A percentile compares a stretch with the other conserved stretches of the same genome.
phyloP scores from a whole-genome alignment of 2,329 filamentous ascomycete species.

The Colletotrichum sp. region DNA sequence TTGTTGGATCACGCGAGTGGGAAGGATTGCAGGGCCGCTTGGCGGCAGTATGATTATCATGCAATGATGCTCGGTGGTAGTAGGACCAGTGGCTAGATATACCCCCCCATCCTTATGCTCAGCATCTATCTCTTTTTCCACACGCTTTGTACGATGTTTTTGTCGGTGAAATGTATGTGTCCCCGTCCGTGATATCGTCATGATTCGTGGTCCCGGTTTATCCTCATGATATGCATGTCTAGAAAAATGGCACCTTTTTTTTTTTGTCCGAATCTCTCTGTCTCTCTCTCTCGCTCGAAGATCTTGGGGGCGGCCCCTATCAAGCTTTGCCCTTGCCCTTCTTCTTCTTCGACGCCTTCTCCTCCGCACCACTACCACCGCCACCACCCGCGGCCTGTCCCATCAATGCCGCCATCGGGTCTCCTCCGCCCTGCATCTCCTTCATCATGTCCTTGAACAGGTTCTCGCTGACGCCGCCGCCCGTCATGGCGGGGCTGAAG shows the following conservation, averaged over 20 bases:
- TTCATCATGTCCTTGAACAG: constrained; percentile 97
- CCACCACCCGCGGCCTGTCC: constrained; percentile 36
- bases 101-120: constrained; percentile 1
- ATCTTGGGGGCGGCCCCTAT: background rate
- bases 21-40: constrained; percentile 55
- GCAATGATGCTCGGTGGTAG: constrained; percentile 5
- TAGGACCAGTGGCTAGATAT: constrained; percentile 18
- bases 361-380: constrained; percentile 28
- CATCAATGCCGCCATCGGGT: constrained; percentile 50
- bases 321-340: constrained; percentile 50
- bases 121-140: background rate
- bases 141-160: background rate
- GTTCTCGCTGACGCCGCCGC: constrained; percentile 93
- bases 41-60: constrained; percentile 25
- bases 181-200: background rate
- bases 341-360: constrained; percentile 55
- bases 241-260: background rate
- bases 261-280: background rate
- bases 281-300: background rate
- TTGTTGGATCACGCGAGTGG: constrained; percentile 61
- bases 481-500: constrained; percentile 87
- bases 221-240: background rate
- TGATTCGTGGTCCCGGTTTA: background rate
- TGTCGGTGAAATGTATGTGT: background rate
- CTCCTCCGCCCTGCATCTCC: constrained; percentile 72